A percentile compares a stretch with the other conserved stretches of the same genome.
Conservation (phyloP, 306 rosid genomes). For the Sindora glabra region DNA sequence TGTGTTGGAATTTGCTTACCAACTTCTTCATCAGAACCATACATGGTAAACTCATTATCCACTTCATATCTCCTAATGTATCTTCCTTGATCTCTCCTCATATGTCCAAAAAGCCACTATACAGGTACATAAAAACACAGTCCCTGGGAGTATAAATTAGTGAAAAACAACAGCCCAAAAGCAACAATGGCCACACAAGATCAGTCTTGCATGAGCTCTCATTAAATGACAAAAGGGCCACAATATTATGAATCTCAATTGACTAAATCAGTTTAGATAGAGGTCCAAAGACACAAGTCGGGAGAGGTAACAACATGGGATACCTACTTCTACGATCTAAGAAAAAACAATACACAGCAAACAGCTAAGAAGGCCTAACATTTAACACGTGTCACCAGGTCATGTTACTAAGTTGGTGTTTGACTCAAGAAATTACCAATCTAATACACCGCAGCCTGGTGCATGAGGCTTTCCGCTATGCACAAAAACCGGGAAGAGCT, state of each 20-base stretch:
- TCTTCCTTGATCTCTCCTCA: constrained; percentile 38
- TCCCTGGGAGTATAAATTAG: constrained; percentile 81
- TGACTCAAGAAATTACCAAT: not conserved
- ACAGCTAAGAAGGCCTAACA: not conserved
- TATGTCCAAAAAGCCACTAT: constrained; percentile 63
- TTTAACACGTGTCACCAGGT: not conserved
- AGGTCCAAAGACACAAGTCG: not conserved
- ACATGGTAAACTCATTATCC: constrained; percentile 34
- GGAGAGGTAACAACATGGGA: not conserved
- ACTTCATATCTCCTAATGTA: constrained; percentile 8
- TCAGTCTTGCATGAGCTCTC: not conserved
- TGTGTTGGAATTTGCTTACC: constrained; percentile 77
- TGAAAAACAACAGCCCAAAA: constrained; percentile 75
- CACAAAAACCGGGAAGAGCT: too few relatives aligned
- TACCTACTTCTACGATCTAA: not conserved
- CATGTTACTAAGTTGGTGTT: not conserved
- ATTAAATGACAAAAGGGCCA: not conserved
- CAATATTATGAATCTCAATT: not conserved
- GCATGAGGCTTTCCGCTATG: too few relatives aligned
- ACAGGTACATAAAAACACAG: constrained; percentile 75
- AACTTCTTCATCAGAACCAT: constrained; percentile 63
- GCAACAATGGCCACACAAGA: constrained; percentile 27
- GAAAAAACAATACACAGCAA: not conserved
- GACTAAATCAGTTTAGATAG: not conserved
- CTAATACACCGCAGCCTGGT: too few relatives aligned